Evolutionary conservation across 371 early-diverging fungal species (phyloP), one percentile per base, ranked within the genome.

Genomic region (Globomyces sp.): DNA sequence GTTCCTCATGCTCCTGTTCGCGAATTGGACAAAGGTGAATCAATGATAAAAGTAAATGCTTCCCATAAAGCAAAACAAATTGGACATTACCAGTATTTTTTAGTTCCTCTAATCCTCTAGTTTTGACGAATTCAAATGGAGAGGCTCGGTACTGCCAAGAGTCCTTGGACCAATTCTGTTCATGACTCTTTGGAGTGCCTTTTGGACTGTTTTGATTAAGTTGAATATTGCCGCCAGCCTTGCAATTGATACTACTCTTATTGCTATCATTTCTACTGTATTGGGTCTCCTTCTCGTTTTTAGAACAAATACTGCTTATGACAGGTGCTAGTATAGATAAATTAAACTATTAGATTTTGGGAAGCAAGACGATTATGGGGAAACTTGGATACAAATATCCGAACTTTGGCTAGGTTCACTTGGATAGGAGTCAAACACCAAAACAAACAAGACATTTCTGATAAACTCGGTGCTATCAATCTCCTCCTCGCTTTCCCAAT

Each of bases 401-500:
- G 64, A 5, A 64, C 52, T 40, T 41, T 64, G 1, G 49, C 64
- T 5, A 49, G 64, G 9, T 37, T 52, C 46, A 47, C 55, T 60
- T 64, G 45, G 45, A 64, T 64, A 39, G 74, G 79, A 46, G 82
- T 86, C 64, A 76, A 53, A 46, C 37, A 41, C 45, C 49, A 52
- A 41, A 41, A 41, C 10, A 49, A 60, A 37, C n/a, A 63, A 13
- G 47, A 50, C 36, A 24, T 50, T 37, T 37, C 2, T 9, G 47
- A 90, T 85, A 71, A 81, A 81, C 66, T 75, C 78, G 60, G 86
- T 80, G 57, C 79, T 85, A 77, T 87, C 86, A 62, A 77, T 62
- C 77, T 92, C 41, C 65, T 92, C 10, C 58, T 87, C 42, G 90
- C 89, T 0, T 89, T 82, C 69, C 82, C 86, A 0, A 78, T 87